Base-by-base conservation (phyloP, 148 eudicot species). In the Talinum fruticosum region DNA sequence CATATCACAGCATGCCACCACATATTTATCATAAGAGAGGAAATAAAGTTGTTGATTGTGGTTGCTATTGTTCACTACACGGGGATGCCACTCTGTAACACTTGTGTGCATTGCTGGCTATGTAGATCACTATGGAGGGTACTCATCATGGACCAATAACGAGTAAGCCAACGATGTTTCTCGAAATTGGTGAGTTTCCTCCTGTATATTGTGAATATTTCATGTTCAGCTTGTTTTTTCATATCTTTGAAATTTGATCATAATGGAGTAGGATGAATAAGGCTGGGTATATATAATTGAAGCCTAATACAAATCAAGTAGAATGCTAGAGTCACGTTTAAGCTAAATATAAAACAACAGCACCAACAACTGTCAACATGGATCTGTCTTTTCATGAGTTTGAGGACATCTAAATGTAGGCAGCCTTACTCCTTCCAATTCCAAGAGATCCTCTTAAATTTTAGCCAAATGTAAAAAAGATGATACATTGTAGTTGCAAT, bases 61-160 rank as follows among this genome's bases (percentile, higher is more conserved):
- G 30, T 44, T 41, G 34, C 16, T 41, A 24, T 71, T 21, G n/a
- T 34, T 62, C 73, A 66, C 71, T 19, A 32, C 51, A 2, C 65
- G 49, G 33, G 29, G 2, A 12, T 33, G 61, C 29, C 32, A n/a
- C 8, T 47, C 0, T 75, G 12, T 66, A 36, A 45, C 14, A 70
- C 4, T 19, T 35, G 53, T 72, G 21, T 57, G 35, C 37, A 45
- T 45, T 29, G 8, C 34, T 81, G 10, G 23, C 72, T 41, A 53
- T 84, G 71, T 79, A 93, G 97, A 82, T 93, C 75, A 93, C 98
- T 66, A 86, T 93, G 85, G 98, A 93, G 85, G 98, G 92, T 77
- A 93, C 98, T 77, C 97, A 91, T 87, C 98, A 93, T 83, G 98
- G 98, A 80, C 98, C 98, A 69, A 79, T 83, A 77, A 93, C 97